Conservation (phyloP, 768 basidiomycete species). For the Kockovaella imperatae region DNA sequence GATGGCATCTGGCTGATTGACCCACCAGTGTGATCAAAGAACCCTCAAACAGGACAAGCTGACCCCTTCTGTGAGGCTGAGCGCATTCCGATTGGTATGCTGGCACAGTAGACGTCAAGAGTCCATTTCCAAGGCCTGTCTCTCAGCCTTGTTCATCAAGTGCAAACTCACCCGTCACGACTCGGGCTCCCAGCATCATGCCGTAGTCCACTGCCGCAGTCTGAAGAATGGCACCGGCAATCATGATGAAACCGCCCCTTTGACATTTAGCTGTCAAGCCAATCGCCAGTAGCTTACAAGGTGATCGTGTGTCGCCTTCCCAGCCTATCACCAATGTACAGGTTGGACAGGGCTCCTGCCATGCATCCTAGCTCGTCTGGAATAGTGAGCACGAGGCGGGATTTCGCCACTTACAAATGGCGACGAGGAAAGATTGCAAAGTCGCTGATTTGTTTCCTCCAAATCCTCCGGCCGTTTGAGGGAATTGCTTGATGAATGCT, state of each 20-base stretch:
- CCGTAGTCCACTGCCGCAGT: constrained; percentile 53
- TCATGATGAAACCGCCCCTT: constrained; percentile 25
- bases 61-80: constrained; percentile 54
- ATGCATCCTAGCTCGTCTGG: constrained; percentile 59
- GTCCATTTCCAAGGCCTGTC: constrained; percentile 60
- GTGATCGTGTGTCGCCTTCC: constrained; percentile 26
- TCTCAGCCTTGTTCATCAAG: constrained; percentile 16
- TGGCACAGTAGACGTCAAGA: constrained; percentile 61
- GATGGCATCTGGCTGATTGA: neutral
- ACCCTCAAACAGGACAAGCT: constrained; percentile 61
- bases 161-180: constrained; percentile 48
- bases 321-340: constrained; percentile 43
- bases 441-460: constrained; percentile 47
- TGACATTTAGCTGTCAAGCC: neutral
- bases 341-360: constrained; percentile 57
- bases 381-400: neutral
- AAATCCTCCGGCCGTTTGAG: constrained; percentile 50
- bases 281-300: constrained; percentile 9
- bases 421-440: constrained; percentile 56
- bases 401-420: constrained; percentile 52
- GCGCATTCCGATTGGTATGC: constrained; percentile 63
- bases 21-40: constrained; percentile 38
- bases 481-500: constrained; percentile 58
- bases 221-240: constrained; percentile 28
- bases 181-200: constrained; percentile 58